Evolutionary conservation across 306 rosid genomes (phyloP).

Genomic region (Gynostemma pentaphyllum): DNA sequence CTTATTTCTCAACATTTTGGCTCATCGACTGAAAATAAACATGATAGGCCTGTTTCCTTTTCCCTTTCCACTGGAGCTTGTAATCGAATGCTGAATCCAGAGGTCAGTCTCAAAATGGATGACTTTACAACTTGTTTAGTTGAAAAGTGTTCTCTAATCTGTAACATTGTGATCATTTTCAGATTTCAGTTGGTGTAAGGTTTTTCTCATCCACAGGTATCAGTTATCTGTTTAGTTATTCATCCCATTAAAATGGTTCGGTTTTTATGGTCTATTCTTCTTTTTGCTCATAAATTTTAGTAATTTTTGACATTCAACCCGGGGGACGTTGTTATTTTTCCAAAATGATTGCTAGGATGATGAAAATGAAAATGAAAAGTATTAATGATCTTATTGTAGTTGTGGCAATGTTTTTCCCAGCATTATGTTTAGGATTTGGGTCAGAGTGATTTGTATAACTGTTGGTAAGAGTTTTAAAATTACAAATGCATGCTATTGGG

Average conservation of each 20-base stretch:
- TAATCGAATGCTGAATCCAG: constrained; percentile 29
- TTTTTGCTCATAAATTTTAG: constrained; percentile 8
- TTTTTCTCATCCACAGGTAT: constrained; percentile 76
- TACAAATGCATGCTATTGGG: neutral
- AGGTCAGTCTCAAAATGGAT: constrained; percentile 46
- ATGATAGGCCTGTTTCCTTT: constrained; percentile 49
- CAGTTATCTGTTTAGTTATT: constrained; percentile 7
- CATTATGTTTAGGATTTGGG: neutral
- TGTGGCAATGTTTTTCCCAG: neutral
- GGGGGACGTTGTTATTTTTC: neutral
- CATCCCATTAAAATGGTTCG: too few species aligned
- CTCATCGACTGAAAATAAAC: constrained; percentile 25
- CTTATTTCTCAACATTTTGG: constrained; percentile 6
- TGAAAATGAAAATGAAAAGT: neutral
- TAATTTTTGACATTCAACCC: constrained; percentile 3
- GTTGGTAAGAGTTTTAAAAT: neutral
- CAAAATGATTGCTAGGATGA: neutral
- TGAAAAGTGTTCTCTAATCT: neutral
- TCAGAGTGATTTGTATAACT: neutral
- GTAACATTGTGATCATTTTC: constrained; percentile 31
- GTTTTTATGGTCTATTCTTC: constrained; percentile 8
- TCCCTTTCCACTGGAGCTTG: constrained; percentile 33
- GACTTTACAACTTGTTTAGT: constrained; percentile 3
- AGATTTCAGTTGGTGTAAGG: constrained; percentile 46
- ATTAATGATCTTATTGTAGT: neutral